Evolutionary conservation across 108 stramenopile species (phyloP), one percentile per base, ranked within the genome.

Genomic region (Skeletonema marinoi): DNA sequence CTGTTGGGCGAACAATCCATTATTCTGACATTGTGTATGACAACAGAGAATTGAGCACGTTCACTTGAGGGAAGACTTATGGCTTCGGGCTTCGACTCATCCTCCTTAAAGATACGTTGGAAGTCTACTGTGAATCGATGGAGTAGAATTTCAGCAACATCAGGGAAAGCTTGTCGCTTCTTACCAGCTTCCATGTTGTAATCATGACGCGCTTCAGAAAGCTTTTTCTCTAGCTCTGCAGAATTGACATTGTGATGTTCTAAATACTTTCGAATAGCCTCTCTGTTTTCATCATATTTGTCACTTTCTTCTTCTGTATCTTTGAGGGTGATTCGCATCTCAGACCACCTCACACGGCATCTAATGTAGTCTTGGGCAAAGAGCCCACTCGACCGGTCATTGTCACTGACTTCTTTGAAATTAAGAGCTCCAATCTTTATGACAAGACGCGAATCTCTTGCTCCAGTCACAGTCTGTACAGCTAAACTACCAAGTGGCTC

Each of bases 101-200:
- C 73, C 21, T 92, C 91, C 46, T 93, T 92, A 74, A 93, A 96
- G 14, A 93, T 87, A 36, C 92, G 76, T 50, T 96, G 92, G 54
- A 86, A 96, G 73, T 96, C 95, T 50, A 93, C 80, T 14, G 91
- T 92, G 71, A 93, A 93, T 60, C 89, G 78, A 31, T 81, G 81
- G 25, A 95, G 83, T 16, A 82, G 19, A 46, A 95, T 75, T 46
- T 68, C 87, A 59, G 73, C 88, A 61, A 82, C 81, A 61, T 82
- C 81, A 6, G 81, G 81, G 68, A 82, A 76, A 19, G 70, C 39
- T 29, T 75, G 68, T 9, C 42, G 58, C 32, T 33, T 42, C 33
- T 66, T 71, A 3, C 69, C 42, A 35, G 68, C 59, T 10, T 56
- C 65, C 32, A 77, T 9, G 46, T 76, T 81, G 70, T 74, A 78